Base-by-base conservation (phyloP, 2,329 filamentous ascomycete species). In the Fusarium lyarnte region DNA sequence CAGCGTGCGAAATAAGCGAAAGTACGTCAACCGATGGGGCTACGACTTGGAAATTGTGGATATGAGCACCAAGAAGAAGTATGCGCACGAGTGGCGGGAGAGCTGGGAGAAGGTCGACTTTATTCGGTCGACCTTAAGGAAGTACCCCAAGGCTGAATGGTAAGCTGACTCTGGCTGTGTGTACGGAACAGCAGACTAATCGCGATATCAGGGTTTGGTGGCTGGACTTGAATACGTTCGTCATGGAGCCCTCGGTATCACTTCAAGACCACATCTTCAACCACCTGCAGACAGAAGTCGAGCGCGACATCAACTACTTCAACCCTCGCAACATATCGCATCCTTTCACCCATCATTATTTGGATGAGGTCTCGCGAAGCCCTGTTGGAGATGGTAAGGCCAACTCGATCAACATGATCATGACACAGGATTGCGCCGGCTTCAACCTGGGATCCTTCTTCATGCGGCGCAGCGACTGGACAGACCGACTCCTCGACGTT, bases 21-120 rank as follows among this genome's bases (percentile, higher is more conserved):
- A 92, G 78, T 99, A 99, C 79, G 92, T 91, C 5, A 87, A 89
- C 38, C 88, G 88, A 80, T 98, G 96, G 95, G 96, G 96, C 19
- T 98, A 99, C 81, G 93, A 98, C 70, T 85, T 99, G 65, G 96
- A 99, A 81, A 92, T 98, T 79, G 94, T 97, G 74, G 97, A 99
- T 81, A 97, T 99, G 95, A 95, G 94, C 84, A 97, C 95, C 59
- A 97, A 98, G 88, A 98, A 98, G 85, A 91, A 95, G 74, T 99
- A 99, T 81, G 95, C 96, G 33, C 96, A 99, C 83, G 96, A 99
- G 83, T 99, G 96, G 96, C 90, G 96, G 78, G 96, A 99, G 84
- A 97, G 95, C 81, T 99, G 96, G 96, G 96, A 99, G 84, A 99
- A 98, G 86, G 95, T 98, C 69, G 96, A 99, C 81, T 94, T 94